Conservation (phyloP, 2,329 filamentous ascomycete species). For the Cercospora zeina region DNA sequence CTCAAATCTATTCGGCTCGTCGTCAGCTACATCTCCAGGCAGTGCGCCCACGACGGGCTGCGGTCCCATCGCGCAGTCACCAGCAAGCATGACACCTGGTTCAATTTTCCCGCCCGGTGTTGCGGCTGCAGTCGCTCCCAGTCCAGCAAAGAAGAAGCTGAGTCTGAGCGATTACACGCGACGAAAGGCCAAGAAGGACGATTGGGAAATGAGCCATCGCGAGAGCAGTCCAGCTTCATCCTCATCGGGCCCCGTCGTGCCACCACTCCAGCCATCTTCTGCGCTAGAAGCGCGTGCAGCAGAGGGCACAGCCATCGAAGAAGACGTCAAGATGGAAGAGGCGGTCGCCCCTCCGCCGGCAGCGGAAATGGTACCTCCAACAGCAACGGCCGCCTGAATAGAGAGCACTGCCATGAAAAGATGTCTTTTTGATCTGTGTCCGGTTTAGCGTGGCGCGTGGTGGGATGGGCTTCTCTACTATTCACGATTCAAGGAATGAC, state of each 20-base stretch:
- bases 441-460: constrained; percentile 28
- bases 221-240: constrained; percentile 39
- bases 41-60: constrained; percentile 25
- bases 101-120: constrained; percentile 43
- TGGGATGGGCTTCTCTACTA: constrained; percentile 17
- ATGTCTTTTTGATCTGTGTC: constrained; percentile 19
- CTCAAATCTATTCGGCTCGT: constrained; percentile 26
- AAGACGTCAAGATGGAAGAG: constrained; percentile 37
- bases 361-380: constrained; percentile 19
- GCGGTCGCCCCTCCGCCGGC: constrained; percentile 6
- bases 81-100: constrained; percentile 29
- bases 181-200: constrained; percentile 42
- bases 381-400: constrained; percentile 21
- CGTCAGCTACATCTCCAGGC: neutral
- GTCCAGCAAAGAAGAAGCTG: constrained; percentile 51
- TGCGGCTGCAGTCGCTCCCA: constrained; percentile 45
- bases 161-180: constrained; percentile 55
- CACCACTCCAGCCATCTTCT: constrained; percentile 32
- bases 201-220: constrained; percentile 30
- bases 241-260: constrained; percentile 31
- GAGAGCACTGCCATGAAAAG: neutral
- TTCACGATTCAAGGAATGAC: constrained; percentile 23
- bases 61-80: constrained; percentile 31
- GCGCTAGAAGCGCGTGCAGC: constrained; percentile 32
- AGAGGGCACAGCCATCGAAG: constrained; percentile 33